Conservation (phyloP, 164 flowering plant genomes). For the Cinnamomum micranthum region DNA sequence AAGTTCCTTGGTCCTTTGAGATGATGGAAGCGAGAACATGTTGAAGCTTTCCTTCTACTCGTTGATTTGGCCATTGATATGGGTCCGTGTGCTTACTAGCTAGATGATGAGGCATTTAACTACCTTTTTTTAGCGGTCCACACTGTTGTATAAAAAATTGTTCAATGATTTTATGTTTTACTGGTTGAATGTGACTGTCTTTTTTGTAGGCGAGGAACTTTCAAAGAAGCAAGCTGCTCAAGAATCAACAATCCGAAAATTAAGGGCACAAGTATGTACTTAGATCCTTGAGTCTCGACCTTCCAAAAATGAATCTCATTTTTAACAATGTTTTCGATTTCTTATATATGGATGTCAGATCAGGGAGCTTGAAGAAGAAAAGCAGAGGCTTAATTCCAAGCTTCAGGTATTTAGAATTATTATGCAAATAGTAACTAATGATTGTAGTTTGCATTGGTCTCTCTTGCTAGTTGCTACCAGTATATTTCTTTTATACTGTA, state of each 20-base stretch:
- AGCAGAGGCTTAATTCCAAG: slow-evolving; percentile 79
- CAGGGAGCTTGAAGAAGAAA: slow-evolving; percentile 98
- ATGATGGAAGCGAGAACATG: no score
- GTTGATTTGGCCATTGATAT: no score
- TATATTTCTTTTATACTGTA: no score
- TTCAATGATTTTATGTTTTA: not conserved
- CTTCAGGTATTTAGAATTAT: slow-evolving; percentile 67
- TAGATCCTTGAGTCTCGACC: not conserved
- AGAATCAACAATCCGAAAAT: slow-evolving; percentile 82
- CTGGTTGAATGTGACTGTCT: slow-evolving; percentile 5
- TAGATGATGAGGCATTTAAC: no score
- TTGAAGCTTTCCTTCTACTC: no score
- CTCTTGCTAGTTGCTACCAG: not conserved
- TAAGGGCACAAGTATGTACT: slow-evolving; percentile 85
- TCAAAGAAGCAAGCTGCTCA: slow-evolving; percentile 99
- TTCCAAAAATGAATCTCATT: not conserved
- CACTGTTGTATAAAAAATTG: no score
- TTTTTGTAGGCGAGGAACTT: slow-evolving; percentile 82
- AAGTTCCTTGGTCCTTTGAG: no score
- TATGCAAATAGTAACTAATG: not conserved
- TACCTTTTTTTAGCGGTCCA: no score
- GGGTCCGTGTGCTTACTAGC: no score
- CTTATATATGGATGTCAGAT: slow-evolving; percentile 55
- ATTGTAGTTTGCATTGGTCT: not conserved
- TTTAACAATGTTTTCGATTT: slow-evolving; percentile 2